Evolutionary conservation across 2,329 filamentous ascomycete genomes (phyloP).

Genomic region (Xylaria sp.): DNA sequence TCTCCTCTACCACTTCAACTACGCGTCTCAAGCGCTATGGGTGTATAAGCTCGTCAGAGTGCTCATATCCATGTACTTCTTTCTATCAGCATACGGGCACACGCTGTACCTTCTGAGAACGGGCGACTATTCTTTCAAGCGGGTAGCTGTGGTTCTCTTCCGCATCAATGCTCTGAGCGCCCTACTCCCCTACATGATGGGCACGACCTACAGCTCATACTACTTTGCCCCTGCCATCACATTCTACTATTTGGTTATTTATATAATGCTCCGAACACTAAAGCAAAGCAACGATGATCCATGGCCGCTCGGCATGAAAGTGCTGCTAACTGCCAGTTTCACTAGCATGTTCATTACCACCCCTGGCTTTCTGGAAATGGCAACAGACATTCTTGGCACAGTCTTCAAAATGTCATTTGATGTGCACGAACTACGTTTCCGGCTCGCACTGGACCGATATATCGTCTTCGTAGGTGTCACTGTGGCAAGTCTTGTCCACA

Average conservation of each 20-base stretch:
- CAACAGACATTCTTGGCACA: constrained; percentile 53
- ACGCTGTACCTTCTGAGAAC: constrained; percentile 67
- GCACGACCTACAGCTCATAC: constrained; percentile 66
- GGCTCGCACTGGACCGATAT: constrained; percentile 63
- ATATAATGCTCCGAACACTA: constrained; percentile 59
- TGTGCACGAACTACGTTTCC: constrained; percentile 60
- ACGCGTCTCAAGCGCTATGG: constrained; percentile 60
- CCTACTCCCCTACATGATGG: constrained; percentile 65
- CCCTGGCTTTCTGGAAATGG: constrained; percentile 56
- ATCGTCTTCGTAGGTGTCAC: constrained; percentile 68
- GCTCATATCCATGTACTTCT: constrained; percentile 68
- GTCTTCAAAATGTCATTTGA: constrained; percentile 62
- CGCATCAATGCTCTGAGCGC: constrained; percentile 68
- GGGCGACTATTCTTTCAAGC: constrained; percentile 65
- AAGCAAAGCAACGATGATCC: constrained; percentile 56
- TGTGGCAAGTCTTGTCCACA: constrained; percentile 56
- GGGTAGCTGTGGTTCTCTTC: constrained; percentile 64
- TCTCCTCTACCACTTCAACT: constrained; percentile 67
- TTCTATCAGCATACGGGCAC: constrained; percentile 72
- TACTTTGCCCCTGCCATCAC: constrained; percentile 69
- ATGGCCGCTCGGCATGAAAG: constrained; percentile 59
- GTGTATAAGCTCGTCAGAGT: constrained; percentile 67
- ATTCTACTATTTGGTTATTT: constrained; percentile 72
- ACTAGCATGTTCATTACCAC: constrained; percentile 49
- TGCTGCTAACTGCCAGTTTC: constrained; percentile 56